Evolutionary conservation across 176 grass and related monocot genomes (phyloP).

Genomic region (Phyllostachys edulis): DNA sequence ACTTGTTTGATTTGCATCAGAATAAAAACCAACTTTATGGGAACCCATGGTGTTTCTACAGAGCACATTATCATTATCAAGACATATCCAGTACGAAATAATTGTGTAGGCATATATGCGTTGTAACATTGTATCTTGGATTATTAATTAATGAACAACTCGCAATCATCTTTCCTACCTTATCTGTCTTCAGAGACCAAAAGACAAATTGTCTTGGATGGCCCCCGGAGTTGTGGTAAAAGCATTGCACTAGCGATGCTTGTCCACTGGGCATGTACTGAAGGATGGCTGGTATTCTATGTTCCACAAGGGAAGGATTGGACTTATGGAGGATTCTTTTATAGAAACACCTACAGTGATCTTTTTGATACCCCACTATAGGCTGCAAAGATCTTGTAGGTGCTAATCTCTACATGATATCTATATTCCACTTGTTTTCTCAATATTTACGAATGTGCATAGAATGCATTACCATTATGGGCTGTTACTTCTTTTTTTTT

Average conservation of each 20-base stretch:
- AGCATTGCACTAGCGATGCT: conserved; percentile 94
- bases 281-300: conserved; percentile 97
- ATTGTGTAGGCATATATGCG: neutral
- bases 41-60: neutral
- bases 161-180: conserved; percentile 18
- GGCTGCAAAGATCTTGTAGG: conserved; percentile 71
- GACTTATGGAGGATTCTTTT: conserved; percentile 94
- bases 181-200: conserved; percentile 51
- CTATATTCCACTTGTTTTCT: conserved; percentile 5
- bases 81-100: neutral
- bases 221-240: conserved; percentile 84
- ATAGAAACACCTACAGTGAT: conserved; percentile 66
- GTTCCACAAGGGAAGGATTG: conserved; percentile 88
- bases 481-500: neutral
- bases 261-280: conserved; percentile 93
- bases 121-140: neutral
- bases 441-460: conserved; percentile 14
- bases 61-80: neutral
- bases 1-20: conserved; percentile 20
- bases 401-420: conserved; percentile 29
- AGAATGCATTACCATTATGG: neutral
- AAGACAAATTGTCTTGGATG: conserved; percentile 93
- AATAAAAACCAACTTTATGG: too few relatives aligned
- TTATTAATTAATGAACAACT: neutral
- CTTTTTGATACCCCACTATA: conserved; percentile 85